Base-by-base conservation (phyloP, 2,329 filamentous ascomycete species). In the Phialophora expanda region DNA sequence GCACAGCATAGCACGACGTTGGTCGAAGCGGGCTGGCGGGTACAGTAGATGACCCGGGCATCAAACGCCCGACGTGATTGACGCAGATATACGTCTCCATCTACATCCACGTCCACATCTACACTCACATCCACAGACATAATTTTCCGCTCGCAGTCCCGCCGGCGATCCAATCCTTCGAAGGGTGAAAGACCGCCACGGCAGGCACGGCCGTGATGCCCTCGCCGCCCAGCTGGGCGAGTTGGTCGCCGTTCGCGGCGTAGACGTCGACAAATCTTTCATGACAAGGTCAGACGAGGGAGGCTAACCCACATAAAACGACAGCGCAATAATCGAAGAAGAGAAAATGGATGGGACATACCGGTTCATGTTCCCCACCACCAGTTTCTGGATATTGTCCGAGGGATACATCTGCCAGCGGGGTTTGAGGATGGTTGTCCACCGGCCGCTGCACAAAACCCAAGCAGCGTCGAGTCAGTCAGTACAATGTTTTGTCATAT, bases 311-410 rank as follows among this genome's bases (percentile, higher is more conserved):
- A 26, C 50, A 48, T 62, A 5, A 55, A 55, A 32, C 30, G 46
- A n/a, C 2, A 44, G 22, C 14, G 24, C 57, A 38, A 48, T 7
- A 30, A 7, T 6, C 5, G 28, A 44, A 22, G 7, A 30, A 58
- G 44, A 44, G 24, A 24, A 24, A 51, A 5, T 14, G 30, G 30
- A 57, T 34, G 48, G 14, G 12, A 53, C 64, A 51, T 57, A 69
- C 60, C 95, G 87, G 75, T 96, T 97, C 95, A 98, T 98, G 72
- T 98, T 99, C 1, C 92, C 95, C 64, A 99, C 94, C 26, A 88
- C 91, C 73, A 99, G 93, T 67, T 94, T 92, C 69, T 96, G 89
- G 4, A 96, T 87, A 7, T 89, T 89, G 65, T 95, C 92, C 38
- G 84, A 80, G 0, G 95, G 94, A 54, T 86, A 84, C 34, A 86